Base-by-base conservation (phyloP, 2,329 filamentous ascomycete genomes). In the Colletotrichum sp. region DNA sequence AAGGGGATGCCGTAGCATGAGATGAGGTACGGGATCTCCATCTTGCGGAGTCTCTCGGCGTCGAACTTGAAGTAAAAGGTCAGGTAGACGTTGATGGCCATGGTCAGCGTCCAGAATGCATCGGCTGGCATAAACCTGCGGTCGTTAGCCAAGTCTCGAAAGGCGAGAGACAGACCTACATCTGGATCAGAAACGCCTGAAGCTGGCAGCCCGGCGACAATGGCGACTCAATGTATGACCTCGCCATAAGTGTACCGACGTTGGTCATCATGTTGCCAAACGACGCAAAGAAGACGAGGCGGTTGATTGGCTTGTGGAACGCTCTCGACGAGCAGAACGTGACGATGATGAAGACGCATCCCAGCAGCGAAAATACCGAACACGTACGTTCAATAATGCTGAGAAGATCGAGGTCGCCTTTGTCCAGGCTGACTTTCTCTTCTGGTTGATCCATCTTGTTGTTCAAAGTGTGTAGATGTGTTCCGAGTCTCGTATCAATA, bases 301-400 rank as follows among this genome's bases (percentile, higher is more conserved):
- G 90, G 81, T 97, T 97, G 85, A 97, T 96, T n/a, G 95, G 94
- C 81, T 96, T 96, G 80, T 94, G 94, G 82, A 97, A 97, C 7
- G 89, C 89, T 18, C 88, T 89, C 36, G 93, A 94, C n/a, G 84
- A 83, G 34, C 90, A 84, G 81, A 96, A 97, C 5, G 94, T 96
- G 71, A 87, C 79, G 70, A 96, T 91, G 80, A 96, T 94, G 82
- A 96, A 91, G 36, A 93, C 79, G 58, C 93, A 94, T 72, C 94
- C 94, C 3, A 93, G 67, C 1, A 97, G 83, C 1, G 95, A 96
- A 58, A 96, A 84, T 9, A 92, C 88, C 0, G 94, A 96, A 80
- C 92, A 92, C 18, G 90, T 85, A 65, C 95, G 89, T 83, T 95
- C 94, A 64, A 94, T 89, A 71, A 89, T 83, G 77, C 87, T 90